Percentiles rank a stretch among this genome's conserved stretches.
Evolutionary conservation across 1,284 basidiomycete species (phyloP).

Genomic region (Ganoderma lucidum): DNA sequence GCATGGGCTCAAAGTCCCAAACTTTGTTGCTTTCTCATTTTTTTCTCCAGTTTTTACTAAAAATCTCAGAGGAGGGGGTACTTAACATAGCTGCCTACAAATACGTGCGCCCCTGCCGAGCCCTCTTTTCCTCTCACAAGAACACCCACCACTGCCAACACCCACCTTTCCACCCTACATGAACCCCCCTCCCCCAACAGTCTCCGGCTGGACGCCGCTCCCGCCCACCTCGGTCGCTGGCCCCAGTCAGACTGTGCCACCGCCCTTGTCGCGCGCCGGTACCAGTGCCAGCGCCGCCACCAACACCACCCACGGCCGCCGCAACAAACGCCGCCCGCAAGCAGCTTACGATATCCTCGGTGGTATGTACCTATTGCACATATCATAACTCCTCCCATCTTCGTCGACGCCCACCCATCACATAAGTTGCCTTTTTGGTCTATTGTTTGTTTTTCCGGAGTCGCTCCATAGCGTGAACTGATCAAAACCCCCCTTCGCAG

Average conservation of each 20-base stretch:
- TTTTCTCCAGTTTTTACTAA: background rate
- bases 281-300: conserved; percentile 1
- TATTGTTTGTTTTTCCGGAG: background rate
- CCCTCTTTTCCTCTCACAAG: conserved; percentile 4
- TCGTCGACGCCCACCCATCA: background rate
- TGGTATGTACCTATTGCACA: conserved; percentile 9
- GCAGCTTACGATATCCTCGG: conserved; percentile 21
- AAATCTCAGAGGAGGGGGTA: background rate
- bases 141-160: conserved; percentile 1
- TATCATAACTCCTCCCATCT: too few species aligned
- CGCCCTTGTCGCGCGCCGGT: background rate
- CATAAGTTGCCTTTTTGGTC: background rate
- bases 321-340: conserved; percentile 12
- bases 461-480: background rate
- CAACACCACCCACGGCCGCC: conserved; percentile 3
- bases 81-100: conserved; percentile 4
- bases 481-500: conserved; percentile 3
- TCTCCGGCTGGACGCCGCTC: conserved; percentile 22
- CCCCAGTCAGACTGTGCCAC: background rate
- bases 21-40: background rate
- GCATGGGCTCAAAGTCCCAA: conserved; percentile 3
- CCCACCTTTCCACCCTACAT: background rate
- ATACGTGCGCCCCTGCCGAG: background rate
- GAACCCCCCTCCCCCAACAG: conserved; percentile 7
- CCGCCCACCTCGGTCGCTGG: background rate